A percentile compares a stretch with the other conserved stretches of the same genome.
These are phyloP conservation scores for Camelina laxa DNA, from an alignment of 345 rosid species.

Conservation along the genomic window DNA sequence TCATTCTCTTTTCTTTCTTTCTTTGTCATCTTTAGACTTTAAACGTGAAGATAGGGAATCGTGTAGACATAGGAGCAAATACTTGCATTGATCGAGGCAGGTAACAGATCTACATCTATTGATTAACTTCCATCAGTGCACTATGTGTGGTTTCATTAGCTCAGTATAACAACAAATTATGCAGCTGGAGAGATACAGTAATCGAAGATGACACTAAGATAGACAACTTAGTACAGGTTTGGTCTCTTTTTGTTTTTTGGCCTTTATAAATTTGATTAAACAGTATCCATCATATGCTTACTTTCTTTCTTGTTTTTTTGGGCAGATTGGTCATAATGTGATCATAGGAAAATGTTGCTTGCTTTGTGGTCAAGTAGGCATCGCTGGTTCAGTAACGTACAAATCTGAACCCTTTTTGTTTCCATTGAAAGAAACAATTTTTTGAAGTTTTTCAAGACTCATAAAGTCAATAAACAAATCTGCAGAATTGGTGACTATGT, in stretches of 20 bases:
- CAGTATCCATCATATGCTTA: neutral
- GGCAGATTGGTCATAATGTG: conserved; percentile 84
- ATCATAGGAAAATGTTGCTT: conserved; percentile 72
- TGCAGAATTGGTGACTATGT: conserved; percentile 73
- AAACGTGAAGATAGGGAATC: conserved; percentile 62
- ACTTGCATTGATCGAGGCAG: conserved; percentile 89
- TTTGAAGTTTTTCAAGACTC: conserved; percentile 18
- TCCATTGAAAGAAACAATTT: conserved; percentile 21
- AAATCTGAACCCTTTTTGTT: conserved; percentile 41
- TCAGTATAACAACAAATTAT: conserved; percentile 26
- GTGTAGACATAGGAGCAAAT: conserved; percentile 83
- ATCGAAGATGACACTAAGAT: conserved; percentile 77
- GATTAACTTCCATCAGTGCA: conserved; percentile 8
- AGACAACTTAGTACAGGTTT: conserved; percentile 86
- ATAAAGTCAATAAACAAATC: conserved; percentile 25
- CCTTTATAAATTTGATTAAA: neutral
- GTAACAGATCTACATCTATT: conserved; percentile 42
- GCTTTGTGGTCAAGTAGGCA: conserved; percentile 88
- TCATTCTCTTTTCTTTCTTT: neutral
- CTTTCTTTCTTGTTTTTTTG: neutral
- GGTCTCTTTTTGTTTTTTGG: neutral
- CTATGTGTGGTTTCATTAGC: neutral
- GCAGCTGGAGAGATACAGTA: conserved; percentile 87
- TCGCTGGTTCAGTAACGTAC: conserved; percentile 72
- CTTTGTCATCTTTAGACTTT: conserved; percentile 47